phyloP scores from a whole-genome alignment of 2,329 filamentous ascomycete genomes.

The Amphichorda felina region DNA sequence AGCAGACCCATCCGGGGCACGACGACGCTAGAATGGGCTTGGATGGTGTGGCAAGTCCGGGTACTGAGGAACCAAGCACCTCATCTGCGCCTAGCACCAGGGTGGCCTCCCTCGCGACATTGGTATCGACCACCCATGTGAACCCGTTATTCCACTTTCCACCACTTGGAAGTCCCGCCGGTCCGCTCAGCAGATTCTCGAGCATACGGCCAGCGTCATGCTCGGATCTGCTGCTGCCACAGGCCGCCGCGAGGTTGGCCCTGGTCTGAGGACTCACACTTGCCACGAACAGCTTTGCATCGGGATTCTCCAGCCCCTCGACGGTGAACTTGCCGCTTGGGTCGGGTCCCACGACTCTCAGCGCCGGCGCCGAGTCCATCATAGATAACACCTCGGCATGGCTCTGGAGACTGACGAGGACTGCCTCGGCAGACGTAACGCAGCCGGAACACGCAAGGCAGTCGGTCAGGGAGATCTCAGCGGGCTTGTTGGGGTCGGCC shows the following conservation, averaged over 20 bases:
- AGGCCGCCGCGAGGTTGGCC: slow-evolving; percentile 79
- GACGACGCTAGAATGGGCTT: slow-evolving; percentile 72
- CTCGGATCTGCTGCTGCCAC: slow-evolving; percentile 59
- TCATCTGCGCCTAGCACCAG: slow-evolving; percentile 72
- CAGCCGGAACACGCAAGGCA: slow-evolving; percentile 96
- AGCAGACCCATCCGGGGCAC: slow-evolving; percentile 97
- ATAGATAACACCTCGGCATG: slow-evolving; percentile 81
- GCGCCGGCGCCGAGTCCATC: slow-evolving; percentile 54
- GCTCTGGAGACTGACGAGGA: slow-evolving; percentile 90
- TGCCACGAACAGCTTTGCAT: slow-evolving; percentile 75
- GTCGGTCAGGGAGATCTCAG: slow-evolving; percentile 91
- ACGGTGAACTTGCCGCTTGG: slow-evolving; percentile 23
- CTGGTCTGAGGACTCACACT: slow-evolving; percentile 87
- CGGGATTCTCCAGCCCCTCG: slow-evolving; percentile 40
- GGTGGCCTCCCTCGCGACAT: slow-evolving; percentile 67
- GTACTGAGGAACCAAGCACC: slow-evolving; percentile 28
- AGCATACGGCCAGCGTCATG: slow-evolving; percentile 71
- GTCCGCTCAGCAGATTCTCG: slow-evolving; percentile 60
- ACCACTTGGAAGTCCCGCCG: slow-evolving; percentile 54
- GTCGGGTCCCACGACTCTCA: slow-evolving; percentile 24
- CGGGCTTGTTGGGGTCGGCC: slow-evolving; percentile 47
- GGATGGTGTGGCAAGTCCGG: slow-evolving; percentile 6
- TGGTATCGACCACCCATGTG: slow-evolving; percentile 84
- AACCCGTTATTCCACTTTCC: slow-evolving; percentile 69
- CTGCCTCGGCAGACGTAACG: slow-evolving; percentile 92